Evolutionary conservation across 106 monocot genomes (phyloP), one percentile per base, ranked within the genome.

Genomic region (Dioscorea alata): DNA sequence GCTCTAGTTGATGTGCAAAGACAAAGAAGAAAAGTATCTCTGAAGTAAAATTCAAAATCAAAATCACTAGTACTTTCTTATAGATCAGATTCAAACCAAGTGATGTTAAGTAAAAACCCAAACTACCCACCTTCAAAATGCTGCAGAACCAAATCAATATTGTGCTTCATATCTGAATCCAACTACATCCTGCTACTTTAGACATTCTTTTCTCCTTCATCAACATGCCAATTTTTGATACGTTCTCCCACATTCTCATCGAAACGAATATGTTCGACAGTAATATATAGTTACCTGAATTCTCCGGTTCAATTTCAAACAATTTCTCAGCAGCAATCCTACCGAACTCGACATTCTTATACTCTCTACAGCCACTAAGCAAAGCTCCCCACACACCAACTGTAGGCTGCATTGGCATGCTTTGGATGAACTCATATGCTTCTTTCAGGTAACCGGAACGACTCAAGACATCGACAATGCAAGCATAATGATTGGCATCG

Each of bases 161-260:
- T 69, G 4, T 82, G 84, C 51, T 69, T 73, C 28, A 28, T 31
- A 91, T 63, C 19, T 82, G 82, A 57, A 91, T 80, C 85, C 92
- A 92, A 35, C 92, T 92, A 48, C 83, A 81, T 0, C 88, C 92
- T 13, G 85, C 80, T 48, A 61, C 77, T 74, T 85, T 92, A 10
- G 52, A 6, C 20, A 87, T 66, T 33, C 80, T 83, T 74, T 72
- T 67, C 21, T 92, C 85, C 51, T 79, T 78, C 91, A 88, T 92
- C 67, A 82, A 18, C 17, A 67, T 63, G 49, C 91, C 77, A 8
- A 85, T 65, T 23, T 50, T 77, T 16, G 91, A 80, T 64, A 82
- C 87, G 16, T 87, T 82, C 8, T 77, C 77, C 73, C 75, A 87
- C 61, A 78, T 25, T 33, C 82, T 82, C 16, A 82, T 79, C 4